These are phyloP conservation scores for Tetrastigma voinierianum DNA, from an alignment of 164 flowering plant genomes.

Conservation along the genomic window DNA sequence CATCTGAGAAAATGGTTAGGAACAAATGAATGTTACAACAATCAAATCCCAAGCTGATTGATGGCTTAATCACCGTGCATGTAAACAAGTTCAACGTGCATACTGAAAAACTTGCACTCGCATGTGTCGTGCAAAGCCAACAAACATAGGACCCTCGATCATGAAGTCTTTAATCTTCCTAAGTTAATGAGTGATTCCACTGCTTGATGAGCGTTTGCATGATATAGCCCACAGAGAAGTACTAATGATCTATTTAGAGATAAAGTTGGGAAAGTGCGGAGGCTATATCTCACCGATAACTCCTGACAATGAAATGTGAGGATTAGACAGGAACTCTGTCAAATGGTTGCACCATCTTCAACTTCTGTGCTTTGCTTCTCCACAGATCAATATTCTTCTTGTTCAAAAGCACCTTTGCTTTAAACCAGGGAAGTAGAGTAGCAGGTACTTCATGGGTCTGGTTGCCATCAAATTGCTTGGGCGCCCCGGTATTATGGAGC, in stretches of 20 bases:
- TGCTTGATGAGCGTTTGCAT: not conserved
- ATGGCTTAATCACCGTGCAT: not conserved
- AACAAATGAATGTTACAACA: not conserved
- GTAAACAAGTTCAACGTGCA: not conserved
- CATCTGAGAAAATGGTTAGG: not conserved
- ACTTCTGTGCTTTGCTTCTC: constrained; percentile 63
- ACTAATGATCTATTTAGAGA: not conserved
- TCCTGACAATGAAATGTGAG: constrained; percentile 70
- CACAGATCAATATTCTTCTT: constrained; percentile 66
- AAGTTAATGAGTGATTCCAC: not conserved
- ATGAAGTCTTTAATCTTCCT: not conserved
- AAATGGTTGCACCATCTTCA: constrained; percentile 75
- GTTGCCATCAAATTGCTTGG: constrained; percentile 41
- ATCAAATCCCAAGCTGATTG: not conserved
- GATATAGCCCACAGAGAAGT: not conserved
- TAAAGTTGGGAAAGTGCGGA: not conserved
- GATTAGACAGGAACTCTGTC: constrained; percentile 73
- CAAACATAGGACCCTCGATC: not conserved
- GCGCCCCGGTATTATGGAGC: constrained; percentile 52
- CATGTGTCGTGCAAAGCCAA: not conserved
- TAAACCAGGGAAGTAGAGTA: constrained; percentile 59
- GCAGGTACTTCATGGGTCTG: constrained; percentile 35
- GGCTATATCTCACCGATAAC: constrained; percentile 53
- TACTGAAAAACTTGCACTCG: not conserved
- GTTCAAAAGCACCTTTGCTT: constrained; percentile 56